Base-by-base conservation (phyloP, 176 grass and related monocot species). In the Hordeum marinum region DNA sequence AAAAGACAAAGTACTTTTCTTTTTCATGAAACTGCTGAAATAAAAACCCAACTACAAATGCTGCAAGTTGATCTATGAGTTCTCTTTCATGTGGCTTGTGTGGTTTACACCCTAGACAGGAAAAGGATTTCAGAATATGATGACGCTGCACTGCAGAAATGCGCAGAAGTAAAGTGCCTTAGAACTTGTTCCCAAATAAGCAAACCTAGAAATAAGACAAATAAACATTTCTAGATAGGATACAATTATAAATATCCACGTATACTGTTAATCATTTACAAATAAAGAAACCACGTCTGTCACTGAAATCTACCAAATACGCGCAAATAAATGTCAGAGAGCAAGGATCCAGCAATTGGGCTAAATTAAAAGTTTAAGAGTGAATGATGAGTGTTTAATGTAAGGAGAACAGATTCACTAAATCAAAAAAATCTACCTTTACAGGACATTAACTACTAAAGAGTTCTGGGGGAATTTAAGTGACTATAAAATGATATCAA, bases 401-500 rank as follows among this genome's bases (percentile, higher is more conserved):
- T 27, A 81, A 69, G 80, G 78, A 78, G 72, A 52, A 75, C 40
- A 74, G 11, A 88, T 92, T 91, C 85, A 80, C 80, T 75, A 87
- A 87, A 84, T 89, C 75, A 57, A 36, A 35, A 62, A 77, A 24
- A 76, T 69, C 54, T 41, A 89, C 65, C 70, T 83, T 89, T 71
- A 86, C 63, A 81, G 73, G 64, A 79, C 48, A 80, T 87, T 55
- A 87, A 81, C 79, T 73, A 81, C 31, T 72, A 52, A 80, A 88
- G 31, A 64, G 80, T 83, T 69, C 20, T 81, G 39, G 45, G 63
- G 65, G 66, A 57, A 85, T 82, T 83, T 71, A 42, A 66, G 35
- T 36, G 1, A 55, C 89, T 86, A 78, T 36, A 62, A 48, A 81
- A 73, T 85, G 86, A 82, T 65, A 91, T 91, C 92, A 87, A 69